Evolutionary conservation across 2,329 filamentous ascomycete genomes (phyloP), one percentile per base, ranked within the genome.

Genomic region (Colletotrichum agaves): DNA sequence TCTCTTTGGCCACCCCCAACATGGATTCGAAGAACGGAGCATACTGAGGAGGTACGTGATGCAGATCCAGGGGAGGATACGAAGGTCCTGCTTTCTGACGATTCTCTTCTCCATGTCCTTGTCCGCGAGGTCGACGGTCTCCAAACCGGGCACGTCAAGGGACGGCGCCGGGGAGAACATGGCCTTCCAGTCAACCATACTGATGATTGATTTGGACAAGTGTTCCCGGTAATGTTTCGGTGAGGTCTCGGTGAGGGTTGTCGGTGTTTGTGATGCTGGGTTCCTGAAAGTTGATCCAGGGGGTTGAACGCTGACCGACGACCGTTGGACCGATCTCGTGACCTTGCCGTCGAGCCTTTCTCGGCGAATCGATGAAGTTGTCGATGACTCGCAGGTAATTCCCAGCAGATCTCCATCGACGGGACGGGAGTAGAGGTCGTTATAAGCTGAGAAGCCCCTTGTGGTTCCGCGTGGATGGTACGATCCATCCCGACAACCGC

Each of bases 21-120:
- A 5, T 27, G 8, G 27, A 10, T 19, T 3, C 8, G 37, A 12
- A 10, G 4, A 19, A 56, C 69, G 5, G 5, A 27, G 27, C 27
- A 27, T 70, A 77, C 75, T 77, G 27, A 76, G 64, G 3, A 78
- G 72, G 58, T 77, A 77, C 13, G 75, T 53, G 15, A 53, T 57
- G 49, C 75, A 78, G 3, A 78, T 72, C 75, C 76, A 77, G 11
- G 76, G 76, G 43, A 77, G 67, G 52, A 77, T 78, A 19, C 76
- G 65, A 44, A 77, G 31, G 50, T 77, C 76, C 50, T 77, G 76
- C 23, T 77, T 77, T 4, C 76, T 70, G 11, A 77, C 75, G 43
- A 77, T 76, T 6, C 76, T 72, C 64, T 67, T 74, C 69, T 77
- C 76, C 75, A 78, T 78, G 31, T 73, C 75, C 61, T 75, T 76